phyloP scores from a whole-genome alignment of 345 rosid genomes.

The Dimocarpus longan region DNA sequence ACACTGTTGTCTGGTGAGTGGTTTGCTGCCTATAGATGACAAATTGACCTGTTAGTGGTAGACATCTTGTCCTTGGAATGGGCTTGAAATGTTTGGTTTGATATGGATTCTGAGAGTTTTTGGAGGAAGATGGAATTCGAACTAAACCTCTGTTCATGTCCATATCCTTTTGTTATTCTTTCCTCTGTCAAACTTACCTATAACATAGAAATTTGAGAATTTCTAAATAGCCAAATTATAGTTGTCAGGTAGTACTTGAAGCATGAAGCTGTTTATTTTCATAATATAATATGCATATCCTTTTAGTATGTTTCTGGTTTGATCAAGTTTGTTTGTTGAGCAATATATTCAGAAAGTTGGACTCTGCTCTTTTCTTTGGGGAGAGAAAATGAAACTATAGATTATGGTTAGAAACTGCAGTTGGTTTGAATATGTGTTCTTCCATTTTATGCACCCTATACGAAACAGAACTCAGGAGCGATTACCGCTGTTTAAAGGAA shows the following conservation, averaged over 20 bases:
- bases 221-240: not conserved
- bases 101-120: not conserved
- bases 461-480: not conserved
- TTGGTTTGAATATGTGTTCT: not conserved
- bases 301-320: not conserved
- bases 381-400: no score
- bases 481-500: not conserved
- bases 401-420: not conserved
- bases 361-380: no score
- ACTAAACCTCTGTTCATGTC: not conserved
- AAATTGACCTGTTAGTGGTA: not conserved
- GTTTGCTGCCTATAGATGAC: not conserved
- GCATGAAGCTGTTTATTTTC: not conserved
- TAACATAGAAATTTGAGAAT: not conserved
- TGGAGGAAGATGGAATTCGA: not conserved
- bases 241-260: not conserved
- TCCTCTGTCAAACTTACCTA: not conserved
- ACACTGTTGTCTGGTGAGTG: not conserved
- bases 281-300: not conserved
- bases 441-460: not conserved
- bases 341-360: not conserved
- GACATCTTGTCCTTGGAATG: slow-evolving; percentile 3
- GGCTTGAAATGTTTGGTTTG: not conserved
- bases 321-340: not conserved
- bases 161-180: not conserved